phyloP scores from a whole-genome alignment of 768 basidiomycete genomes.

The Russula sp. region DNA sequence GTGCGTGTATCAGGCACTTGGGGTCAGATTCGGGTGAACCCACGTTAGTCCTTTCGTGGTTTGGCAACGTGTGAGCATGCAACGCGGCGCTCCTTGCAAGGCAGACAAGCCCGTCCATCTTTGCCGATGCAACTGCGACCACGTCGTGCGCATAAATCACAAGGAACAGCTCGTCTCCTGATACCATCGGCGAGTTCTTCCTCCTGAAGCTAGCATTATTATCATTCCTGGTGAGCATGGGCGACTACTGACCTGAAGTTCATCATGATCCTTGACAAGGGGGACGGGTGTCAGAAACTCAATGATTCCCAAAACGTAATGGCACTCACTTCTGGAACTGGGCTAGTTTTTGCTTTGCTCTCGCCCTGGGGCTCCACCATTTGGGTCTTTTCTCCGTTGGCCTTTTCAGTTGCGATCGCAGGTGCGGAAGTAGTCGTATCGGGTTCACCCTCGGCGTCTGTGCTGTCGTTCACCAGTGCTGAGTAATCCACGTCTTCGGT shows the following conservation, averaged over 20 bases:
- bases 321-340: constrained; percentile 20
- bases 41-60: constrained; percentile 23
- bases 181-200: constrained; percentile 26
- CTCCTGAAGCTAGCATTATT: constrained; percentile 3
- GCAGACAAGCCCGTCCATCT: constrained; percentile 26
- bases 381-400: constrained; percentile 16
- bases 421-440: constrained; percentile 23
- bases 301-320: not conserved
- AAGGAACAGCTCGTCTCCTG: constrained; percentile 24
- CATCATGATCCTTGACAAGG: constrained; percentile 24
- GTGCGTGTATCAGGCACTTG: constrained; percentile 15
- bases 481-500: constrained; percentile 17
- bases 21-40: constrained; percentile 24
- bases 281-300: not conserved
- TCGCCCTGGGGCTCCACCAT: constrained; percentile 7
- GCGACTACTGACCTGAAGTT: constrained; percentile 22
- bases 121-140: constrained; percentile 25
- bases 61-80: constrained; percentile 29
- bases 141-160: constrained; percentile 21
- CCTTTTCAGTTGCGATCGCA: constrained; percentile 7
- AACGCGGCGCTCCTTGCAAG: constrained; percentile 29
- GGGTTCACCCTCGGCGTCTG: constrained; percentile 25
- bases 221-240: not conserved
- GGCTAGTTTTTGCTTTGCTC: constrained; percentile 15
- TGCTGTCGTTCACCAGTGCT: constrained; percentile 24